Percentiles rank a stretch among this genome's conserved stretches.
phyloP scores from a whole-genome alignment of 805 yeast genomes.

The Ogataea henricii region DNA sequence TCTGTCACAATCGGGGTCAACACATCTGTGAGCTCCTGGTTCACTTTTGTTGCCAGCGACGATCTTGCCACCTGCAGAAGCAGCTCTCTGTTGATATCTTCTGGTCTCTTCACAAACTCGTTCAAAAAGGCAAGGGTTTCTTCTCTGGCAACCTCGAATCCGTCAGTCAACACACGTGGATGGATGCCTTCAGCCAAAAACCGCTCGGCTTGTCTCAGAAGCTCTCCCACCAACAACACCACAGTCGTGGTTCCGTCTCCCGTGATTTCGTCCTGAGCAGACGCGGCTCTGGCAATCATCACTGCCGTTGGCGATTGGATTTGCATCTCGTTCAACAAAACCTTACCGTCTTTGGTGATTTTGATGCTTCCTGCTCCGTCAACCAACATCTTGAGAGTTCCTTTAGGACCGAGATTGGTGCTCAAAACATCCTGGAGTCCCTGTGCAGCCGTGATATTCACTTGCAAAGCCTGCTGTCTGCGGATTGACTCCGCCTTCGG shows the following conservation, averaged over 20 bases:
- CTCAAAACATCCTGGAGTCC: conserved; percentile 92
- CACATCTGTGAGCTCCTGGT: conserved; percentile 71
- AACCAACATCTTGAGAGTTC: conserved; percentile 93
- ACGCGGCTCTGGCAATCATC: conserved; percentile 94
- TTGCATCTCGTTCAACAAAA: conserved; percentile 92
- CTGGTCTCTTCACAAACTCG: conserved; percentile 54
- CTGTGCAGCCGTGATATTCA: conserved; percentile 93
- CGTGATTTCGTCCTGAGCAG: conserved; percentile 98
- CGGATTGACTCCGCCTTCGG: conserved; percentile 98
- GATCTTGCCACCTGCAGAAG: conserved; percentile 90
- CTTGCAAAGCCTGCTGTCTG: conserved; percentile 93
- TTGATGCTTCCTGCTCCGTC: conserved; percentile 96
- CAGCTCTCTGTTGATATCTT: conserved; percentile 77
- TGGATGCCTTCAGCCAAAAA: conserved; percentile 92
- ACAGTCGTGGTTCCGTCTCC: conserved; percentile 99
- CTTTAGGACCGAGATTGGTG: conserved; percentile 94
- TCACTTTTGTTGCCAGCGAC: conserved; percentile 85
- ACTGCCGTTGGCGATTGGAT: conserved; percentile 90
- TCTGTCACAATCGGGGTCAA: conserved; percentile 95
- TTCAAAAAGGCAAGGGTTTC: conserved; percentile 72
- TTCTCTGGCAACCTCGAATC: conserved; percentile 87
- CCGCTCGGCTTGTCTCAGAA: conserved; percentile 91
- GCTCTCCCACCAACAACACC: conserved; percentile 89
- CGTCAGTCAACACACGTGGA: conserved; percentile 92
- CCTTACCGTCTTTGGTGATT: conserved; percentile 96